These are phyloP conservation scores for Tuber magnatum DNA, from an alignment of 495 filamentous ascomycete genomes.

Conservation along the genomic window DNA sequence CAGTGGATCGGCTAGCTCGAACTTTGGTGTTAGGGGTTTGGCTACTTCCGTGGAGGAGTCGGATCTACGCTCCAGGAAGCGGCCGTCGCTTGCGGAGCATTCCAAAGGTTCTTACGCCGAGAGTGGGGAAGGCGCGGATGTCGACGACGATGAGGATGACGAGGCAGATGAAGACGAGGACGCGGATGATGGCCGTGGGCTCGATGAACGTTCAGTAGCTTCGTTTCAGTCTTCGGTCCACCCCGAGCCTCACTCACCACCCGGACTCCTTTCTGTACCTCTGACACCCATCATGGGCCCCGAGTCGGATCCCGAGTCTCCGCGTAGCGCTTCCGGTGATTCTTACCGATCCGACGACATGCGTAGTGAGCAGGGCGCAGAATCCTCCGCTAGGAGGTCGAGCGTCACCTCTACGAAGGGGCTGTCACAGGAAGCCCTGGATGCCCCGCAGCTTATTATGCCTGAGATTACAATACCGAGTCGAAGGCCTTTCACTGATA, in stretches of 20 bases:
- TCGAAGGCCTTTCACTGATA: slow-evolving; percentile 82
- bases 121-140: slow-evolving; percentile 8
- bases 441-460: slow-evolving; percentile 88
- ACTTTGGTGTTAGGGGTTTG: slow-evolving; percentile 38
- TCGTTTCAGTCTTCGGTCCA: slow-evolving; percentile 32
- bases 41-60: slow-evolving; percentile 42
- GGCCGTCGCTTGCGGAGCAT: slow-evolving; percentile 23
- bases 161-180: slow-evolving; percentile 43
- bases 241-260: slow-evolving; percentile 24
- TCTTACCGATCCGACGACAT: slow-evolving; percentile 47
- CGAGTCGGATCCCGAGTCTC: slow-evolving; percentile 30
- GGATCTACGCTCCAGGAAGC: slow-evolving; percentile 29
- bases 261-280: slow-evolving; percentile 26
- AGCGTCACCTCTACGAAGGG: slow-evolving; percentile 37
- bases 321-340: slow-evolving; percentile 27
- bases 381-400: neutral
- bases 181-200: slow-evolving; percentile 39
- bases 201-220: slow-evolving; percentile 37
- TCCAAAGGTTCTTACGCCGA: slow-evolving; percentile 14
- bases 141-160: slow-evolving; percentile 18
- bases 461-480: slow-evolving; percentile 93
- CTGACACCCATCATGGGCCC: slow-evolving; percentile 37
- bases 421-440: slow-evolving; percentile 12
- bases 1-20: slow-evolving; percentile 30
- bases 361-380: slow-evolving; percentile 46